Conservation (phyloP, 2,329 filamentous ascomycete species). For the Xylariaceae sp. region DNA sequence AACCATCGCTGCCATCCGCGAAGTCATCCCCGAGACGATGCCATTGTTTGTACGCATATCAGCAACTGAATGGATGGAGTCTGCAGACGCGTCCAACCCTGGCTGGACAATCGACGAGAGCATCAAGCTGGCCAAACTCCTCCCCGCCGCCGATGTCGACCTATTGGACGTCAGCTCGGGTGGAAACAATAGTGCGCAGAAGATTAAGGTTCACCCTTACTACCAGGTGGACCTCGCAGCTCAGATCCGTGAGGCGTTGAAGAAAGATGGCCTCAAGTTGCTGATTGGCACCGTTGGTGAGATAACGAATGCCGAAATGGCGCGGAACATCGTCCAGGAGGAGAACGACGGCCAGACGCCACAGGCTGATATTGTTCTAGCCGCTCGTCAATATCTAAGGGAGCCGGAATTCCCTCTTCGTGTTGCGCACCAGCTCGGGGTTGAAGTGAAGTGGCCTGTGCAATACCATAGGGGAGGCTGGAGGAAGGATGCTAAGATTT, state of each 20-base stretch:
- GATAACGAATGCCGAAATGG: constrained; percentile 66
- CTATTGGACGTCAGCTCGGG: constrained; percentile 78
- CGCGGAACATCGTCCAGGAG: constrained; percentile 54
- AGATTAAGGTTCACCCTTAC: constrained; percentile 57
- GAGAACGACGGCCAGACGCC: constrained; percentile 35
- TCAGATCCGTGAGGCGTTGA: constrained; percentile 64
- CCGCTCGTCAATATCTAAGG: constrained; percentile 74
- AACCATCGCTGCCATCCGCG: constrained; percentile 58
- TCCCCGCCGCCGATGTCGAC: constrained; percentile 73
- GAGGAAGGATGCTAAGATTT: constrained; percentile 26
- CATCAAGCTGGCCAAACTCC: constrained; percentile 61
- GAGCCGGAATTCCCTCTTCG: constrained; percentile 75
- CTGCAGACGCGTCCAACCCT: constrained; percentile 39
- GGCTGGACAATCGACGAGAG: constrained; percentile 69
- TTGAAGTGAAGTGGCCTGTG: constrained; percentile 67
- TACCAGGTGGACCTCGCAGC: constrained; percentile 75
- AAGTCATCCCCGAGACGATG: constrained; percentile 58
- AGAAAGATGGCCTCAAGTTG: constrained; percentile 46
- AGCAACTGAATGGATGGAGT: constrained; percentile 66
- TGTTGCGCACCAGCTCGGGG: constrained; percentile 67
- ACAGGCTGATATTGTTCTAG: constrained; percentile 66
- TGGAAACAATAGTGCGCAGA: constrained; percentile 61
- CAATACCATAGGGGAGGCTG: constrained; percentile 51
- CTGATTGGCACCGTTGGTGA: constrained; percentile 71
- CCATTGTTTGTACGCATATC: constrained; percentile 64